Base-by-base conservation (phyloP, 768 basidiomycete genomes). In the Russula sp. region DNA sequence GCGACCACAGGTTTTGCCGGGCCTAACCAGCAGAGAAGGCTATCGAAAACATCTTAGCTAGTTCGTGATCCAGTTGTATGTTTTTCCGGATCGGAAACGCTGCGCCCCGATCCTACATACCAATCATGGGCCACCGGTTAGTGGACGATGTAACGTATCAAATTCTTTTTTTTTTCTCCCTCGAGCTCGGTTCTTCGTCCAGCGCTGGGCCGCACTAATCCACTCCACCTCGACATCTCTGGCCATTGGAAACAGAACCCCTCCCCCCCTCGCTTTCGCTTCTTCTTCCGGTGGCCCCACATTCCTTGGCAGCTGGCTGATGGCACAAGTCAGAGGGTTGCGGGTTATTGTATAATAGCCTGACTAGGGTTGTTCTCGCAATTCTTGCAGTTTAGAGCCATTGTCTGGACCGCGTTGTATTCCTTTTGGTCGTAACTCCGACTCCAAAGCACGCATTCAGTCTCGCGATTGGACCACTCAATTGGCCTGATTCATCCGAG, bases 341-440 rank as follows among this genome's bases (percentile, higher is more conserved):
- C 43, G 58, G 58, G 53, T 59, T 50, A 53, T 59, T 29, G 25
- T 29, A 29, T 29, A 29, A 29, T 29, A 29, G 25, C 25, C 25
- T 29, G 25, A 29, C 25, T 29, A n/a, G n/a, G n/a, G n/a, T n/a
- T n/a, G n/a, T n/a, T n/a, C n/a, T n/a, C n/a, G n/a, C n/a, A n/a
- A n/a, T n/a, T n/a, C n/a, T n/a, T n/a, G n/a, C n/a, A n/a, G n/a
- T n/a, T n/a, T n/a, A n/a, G 13, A 43, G 39, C 13, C n/a, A 7
- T 10, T 13, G 32, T 42, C 56, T 58, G 51, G 61, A 29, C 38
- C 38, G 45, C 34, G 32, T 46, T 46, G 50, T 45, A 43, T 41
- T 49, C 32, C 32, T 36, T 56, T 53, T 49, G 41, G 59, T 47
- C 54, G 29, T 42, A 61, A 49, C 32, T 43, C 39, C 54, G 54